Base-by-base conservation (phyloP, 2,329 filamentous ascomycete species). In the Penicillium sp. region DNA sequence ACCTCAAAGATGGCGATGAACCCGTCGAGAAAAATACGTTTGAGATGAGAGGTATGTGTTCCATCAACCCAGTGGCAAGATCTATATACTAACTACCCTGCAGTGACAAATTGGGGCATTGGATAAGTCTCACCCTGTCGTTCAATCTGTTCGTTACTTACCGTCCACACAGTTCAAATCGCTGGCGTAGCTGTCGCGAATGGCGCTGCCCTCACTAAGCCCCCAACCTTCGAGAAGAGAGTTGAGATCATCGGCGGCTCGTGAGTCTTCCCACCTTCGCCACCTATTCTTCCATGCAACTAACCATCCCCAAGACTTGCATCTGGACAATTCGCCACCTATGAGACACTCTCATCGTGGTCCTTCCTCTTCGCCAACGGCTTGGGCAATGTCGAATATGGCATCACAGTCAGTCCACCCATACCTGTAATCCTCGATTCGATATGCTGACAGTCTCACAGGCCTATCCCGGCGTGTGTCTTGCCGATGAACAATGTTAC, bases 91-190 rank as follows among this genome's bases (percentile, higher is more conserved):
- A 47, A 63, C 57, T n/a, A 12, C 43, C 21, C 21, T 41, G 10
- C 54, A 66, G 84, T 86, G 17, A 84, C 84, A 1, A 87, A 87
- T 63, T 87, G 83, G 83, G 83, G 78, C 17, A 82, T 82, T 62
- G 84, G 84, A 71, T 72, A 71, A 71, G 69, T 72, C 33, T 35
- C 45, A 37, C 54, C 7, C 2, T 35, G 21, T 12, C 42, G 15
- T 12, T 21, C 15, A 7, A 3, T 47, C 15, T 12, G 2, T 37
- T 31, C n/a, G 4, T 35, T 45, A 40, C 66, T 72, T 15, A 71
- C 54, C 25, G n/a, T 21, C 29, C 46, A 35, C 50, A 72, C 69
- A 70, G 78, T 86, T 4, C 84, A 87, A 69, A 80, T 87, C 45
- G 73, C 75, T 19, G 74, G 78, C 8, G 76, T 86, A 2, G 81